These are phyloP conservation scores for Hericium alpestre DNA, from an alignment of 768 basidiomycete genomes.

Conservation along the genomic window DNA sequence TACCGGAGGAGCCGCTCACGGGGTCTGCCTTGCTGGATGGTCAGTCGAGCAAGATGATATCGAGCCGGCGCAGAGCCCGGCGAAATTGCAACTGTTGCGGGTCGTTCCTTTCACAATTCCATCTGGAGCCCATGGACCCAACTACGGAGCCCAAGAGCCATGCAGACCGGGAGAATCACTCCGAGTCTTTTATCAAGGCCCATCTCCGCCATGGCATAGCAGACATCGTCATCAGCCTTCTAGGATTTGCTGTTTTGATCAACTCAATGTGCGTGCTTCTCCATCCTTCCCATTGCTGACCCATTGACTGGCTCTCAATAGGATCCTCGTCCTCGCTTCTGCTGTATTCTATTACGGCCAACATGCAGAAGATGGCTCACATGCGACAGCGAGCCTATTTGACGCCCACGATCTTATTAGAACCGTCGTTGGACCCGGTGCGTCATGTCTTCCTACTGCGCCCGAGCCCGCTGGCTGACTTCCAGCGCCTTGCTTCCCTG, in stretches of 20 bases:
- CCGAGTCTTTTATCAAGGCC: conserved; percentile 41
- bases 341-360: conserved; percentile 65
- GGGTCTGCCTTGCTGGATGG: background rate
- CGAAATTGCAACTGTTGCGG: background rate
- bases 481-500: background rate
- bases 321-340: conserved; percentile 73
- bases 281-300: background rate
- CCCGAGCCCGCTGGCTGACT: background rate
- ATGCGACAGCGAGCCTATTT: conserved; percentile 61
- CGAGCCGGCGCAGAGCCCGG: background rate
- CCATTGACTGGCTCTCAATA: conserved; percentile 17
- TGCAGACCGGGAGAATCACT: conserved; percentile 44
- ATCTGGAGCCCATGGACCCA: background rate
- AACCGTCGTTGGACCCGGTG: conserved; percentile 57
- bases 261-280: conserved; percentile 57
- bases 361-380: conserved; percentile 25
- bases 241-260: conserved; percentile 81
- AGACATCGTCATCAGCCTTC: conserved; percentile 57
- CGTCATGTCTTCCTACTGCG: conserved; percentile 15
- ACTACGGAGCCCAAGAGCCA: conserved; percentile 6
- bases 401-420: conserved; percentile 72
- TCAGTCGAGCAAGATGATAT: background rate
- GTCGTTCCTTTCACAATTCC: background rate
- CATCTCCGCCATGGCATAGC: conserved; percentile 58
- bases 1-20: background rate